Evolutionary conservation across 441 rosid species (phyloP).

Genomic region (Populus hybrid): DNA sequence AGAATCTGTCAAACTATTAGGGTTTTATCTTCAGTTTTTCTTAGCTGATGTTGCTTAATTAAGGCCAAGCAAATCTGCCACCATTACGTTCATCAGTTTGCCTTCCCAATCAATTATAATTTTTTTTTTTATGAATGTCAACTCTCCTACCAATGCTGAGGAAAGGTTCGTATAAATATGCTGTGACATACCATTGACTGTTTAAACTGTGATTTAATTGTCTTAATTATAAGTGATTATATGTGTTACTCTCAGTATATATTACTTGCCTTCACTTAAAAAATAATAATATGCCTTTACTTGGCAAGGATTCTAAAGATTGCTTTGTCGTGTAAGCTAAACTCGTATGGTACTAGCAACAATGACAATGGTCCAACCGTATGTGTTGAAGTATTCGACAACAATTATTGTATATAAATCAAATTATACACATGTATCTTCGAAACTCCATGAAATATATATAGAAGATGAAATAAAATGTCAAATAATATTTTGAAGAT

Average conservation of each 20-base stretch:
- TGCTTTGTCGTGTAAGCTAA: not conserved
- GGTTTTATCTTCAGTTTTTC: too few species aligned
- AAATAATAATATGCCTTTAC: not conserved
- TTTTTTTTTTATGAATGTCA: not conserved
- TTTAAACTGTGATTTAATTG: not conserved
- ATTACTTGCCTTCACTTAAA: not conserved
- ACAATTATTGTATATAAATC: too few species aligned
- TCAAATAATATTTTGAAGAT: not conserved
- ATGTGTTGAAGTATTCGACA: too few species aligned
- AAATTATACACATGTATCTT: not conserved
- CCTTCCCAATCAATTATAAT: too few species aligned
- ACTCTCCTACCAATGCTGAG: not conserved
- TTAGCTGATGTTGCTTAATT: not conserved
- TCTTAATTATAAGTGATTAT: not conserved
- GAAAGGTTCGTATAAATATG: not conserved
- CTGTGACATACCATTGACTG: not conserved
- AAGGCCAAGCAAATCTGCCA: too few species aligned
- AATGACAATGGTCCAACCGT: constrained; percentile 4
- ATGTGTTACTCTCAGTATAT: not conserved
- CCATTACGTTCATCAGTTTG: too few species aligned
- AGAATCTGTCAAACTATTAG: too few species aligned
- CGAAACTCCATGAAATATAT: not conserved
- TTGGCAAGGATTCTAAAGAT: not conserved
- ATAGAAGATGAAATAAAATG: too few species aligned
- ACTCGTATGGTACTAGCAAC: constrained; percentile 5